Evolutionary conservation across 257 asterid genomes (phyloP).

Genomic region (Nicotiana benthamiana): DNA sequence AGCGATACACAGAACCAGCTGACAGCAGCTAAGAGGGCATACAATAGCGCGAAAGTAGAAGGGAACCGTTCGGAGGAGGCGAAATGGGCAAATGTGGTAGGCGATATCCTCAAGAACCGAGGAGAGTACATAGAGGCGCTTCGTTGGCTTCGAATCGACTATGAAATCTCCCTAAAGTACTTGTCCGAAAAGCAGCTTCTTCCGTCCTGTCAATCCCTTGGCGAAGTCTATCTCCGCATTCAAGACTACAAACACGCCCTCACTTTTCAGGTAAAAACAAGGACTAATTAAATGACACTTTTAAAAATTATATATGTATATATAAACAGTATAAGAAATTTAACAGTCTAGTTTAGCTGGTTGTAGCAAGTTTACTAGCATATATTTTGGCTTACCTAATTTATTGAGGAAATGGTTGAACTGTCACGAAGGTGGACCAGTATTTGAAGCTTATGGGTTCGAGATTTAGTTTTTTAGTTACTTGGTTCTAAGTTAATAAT

Average conservation of each 20-base stretch:
- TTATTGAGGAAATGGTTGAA: not conserved
- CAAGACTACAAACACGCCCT: constrained; percentile 49
- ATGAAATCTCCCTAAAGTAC: constrained; percentile 49
- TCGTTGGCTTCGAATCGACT: constrained; percentile 75
- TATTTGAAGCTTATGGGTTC: too few species aligned
- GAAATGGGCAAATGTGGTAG: constrained; percentile 87
- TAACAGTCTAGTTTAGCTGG: not conserved
- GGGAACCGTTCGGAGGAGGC: constrained; percentile 87
- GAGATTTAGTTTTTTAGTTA: too few species aligned
- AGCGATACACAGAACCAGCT: constrained; percentile 55
- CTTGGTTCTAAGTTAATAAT: too few species aligned
- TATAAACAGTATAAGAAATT: not conserved
- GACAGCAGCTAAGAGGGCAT: constrained; percentile 47
- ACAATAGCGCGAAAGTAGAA: constrained; percentile 43
- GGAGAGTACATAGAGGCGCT: constrained; percentile 91
- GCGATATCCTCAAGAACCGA: constrained; percentile 65
- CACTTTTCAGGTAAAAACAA: constrained; percentile 45
- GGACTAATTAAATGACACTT: not conserved
- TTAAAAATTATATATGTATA: not conserved
- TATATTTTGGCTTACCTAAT: not conserved
- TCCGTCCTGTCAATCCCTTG: constrained; percentile 92
- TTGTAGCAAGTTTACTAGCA: not conserved
- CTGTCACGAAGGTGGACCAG: too few species aligned
- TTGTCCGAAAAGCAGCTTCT: constrained; percentile 63
- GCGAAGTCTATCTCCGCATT: constrained; percentile 81